Evolutionary conservation across 208 protist species (phyloP), one percentile per base, ranked within the genome.

Genomic region (Leishmania tarentolae): DNA sequence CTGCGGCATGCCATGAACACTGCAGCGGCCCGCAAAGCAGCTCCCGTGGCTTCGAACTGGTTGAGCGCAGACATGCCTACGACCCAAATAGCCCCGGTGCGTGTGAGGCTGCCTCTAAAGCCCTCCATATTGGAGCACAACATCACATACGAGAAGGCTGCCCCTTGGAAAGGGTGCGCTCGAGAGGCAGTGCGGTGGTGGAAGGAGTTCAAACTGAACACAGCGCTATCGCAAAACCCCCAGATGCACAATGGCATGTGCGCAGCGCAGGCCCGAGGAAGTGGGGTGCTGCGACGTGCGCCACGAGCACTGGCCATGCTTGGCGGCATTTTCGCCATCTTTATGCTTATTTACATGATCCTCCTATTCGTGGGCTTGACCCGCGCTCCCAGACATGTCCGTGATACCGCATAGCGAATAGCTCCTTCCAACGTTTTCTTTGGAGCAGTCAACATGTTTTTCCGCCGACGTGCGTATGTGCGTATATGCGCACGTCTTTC

Each of bases 131-230:
- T 65, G 7, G 80, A 79, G 69, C 75, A 84, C 19, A 17, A 40
- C 46, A 42, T 80, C 69, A 50, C 68, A 24, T 72, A 80, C 53
- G 69, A 75, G 21, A 57, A 80, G 31, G 75, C 40, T 15, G 65
- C 53, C 24, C 71, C 69, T n/a, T 84, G 81, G 81, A 17, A 63
- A 19, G 68, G 76, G 42, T 80, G 74, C 53, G 75, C 47, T 0
- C 66, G 52, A n/a, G 81, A 80, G 56, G 81, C 75, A 13, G 42
- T 24, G 42, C 65, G 56, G 24, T 79, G 74, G 75, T 79, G 63
- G 81, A 69, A 21, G 17, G 81, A 80, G 35, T 50, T 75, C 44
- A 70, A 50, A 21, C 56, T 61, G 13, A 61, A 80, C 28, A 47
- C 75, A 19, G 46, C 66, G 21, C 65, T 50, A 9, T 21, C 17